Conservation (phyloP, 2,329 filamentous ascomycete genomes). For the Colletotrichum sansevieriae region DNA sequence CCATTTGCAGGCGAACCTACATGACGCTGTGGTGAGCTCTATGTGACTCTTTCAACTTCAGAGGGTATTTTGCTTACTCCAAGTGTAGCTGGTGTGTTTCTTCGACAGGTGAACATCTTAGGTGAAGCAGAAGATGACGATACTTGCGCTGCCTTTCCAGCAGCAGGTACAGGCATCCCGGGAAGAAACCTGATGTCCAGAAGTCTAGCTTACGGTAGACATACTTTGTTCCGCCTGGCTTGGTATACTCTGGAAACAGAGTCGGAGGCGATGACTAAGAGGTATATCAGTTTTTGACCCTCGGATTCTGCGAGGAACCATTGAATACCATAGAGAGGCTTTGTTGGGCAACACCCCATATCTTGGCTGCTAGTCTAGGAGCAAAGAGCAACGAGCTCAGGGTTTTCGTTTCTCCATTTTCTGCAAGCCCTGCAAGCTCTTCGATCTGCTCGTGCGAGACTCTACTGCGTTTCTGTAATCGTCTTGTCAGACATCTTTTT, state of each 20-base stretch:
- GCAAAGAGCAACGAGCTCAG: constrained; percentile 28
- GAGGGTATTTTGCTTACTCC: constrained; percentile 32
- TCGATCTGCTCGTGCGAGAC: neutral
- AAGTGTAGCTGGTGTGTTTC: constrained; percentile 46
- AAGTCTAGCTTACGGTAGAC: constrained; percentile 56
- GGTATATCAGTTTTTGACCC: neutral
- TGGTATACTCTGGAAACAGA: constrained; percentile 54
- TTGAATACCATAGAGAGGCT: constrained; percentile 23
- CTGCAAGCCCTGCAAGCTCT: neutral
- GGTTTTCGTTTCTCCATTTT: neutral
- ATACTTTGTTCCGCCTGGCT: constrained; percentile 53
- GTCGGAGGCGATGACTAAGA: constrained; percentile 39
- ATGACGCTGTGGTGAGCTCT: neutral
- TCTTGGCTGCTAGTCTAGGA: constrained; percentile 22
- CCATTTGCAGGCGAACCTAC: constrained; percentile 53
- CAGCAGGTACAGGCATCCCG: constrained; percentile 57
- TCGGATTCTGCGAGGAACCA: neutral
- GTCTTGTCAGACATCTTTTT: neutral
- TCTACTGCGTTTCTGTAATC: constrained; percentile 22
- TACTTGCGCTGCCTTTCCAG: constrained; percentile 51
- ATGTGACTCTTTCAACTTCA: no score
- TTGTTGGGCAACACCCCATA: constrained; percentile 38
- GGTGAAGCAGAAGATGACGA: constrained; percentile 27
- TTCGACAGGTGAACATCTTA: constrained; percentile 16
- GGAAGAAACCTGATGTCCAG: constrained; percentile 64